phyloP scores from a whole-genome alignment of 2,329 filamentous ascomycete species.

The Botrytis medusae region DNA sequence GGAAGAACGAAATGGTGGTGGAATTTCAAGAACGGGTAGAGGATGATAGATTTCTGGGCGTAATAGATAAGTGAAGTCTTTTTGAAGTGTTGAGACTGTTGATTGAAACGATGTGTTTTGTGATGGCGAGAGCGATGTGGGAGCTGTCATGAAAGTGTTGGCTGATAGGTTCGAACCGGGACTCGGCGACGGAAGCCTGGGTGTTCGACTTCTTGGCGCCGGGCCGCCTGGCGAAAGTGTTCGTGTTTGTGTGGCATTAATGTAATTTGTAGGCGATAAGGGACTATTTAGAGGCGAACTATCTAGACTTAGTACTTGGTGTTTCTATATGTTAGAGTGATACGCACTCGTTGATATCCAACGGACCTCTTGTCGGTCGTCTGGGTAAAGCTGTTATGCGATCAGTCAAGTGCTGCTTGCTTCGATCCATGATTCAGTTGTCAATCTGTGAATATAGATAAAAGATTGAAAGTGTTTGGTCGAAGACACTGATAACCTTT shows the following conservation, averaged over 20 bases:
- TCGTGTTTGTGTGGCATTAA: conserved; percentile 20
- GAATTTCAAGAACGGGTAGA: conserved; percentile 62
- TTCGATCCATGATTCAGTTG: background rate
- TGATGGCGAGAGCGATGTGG: conserved; percentile 32
- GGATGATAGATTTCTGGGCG: conserved; percentile 81
- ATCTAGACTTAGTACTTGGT: conserved; percentile 14
- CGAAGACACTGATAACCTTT: background rate
- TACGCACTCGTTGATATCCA: conserved; percentile 73
- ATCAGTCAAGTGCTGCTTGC: conserved; percentile 1
- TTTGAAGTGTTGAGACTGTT: conserved; percentile 46
- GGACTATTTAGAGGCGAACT: conserved; percentile 26
- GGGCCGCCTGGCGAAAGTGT: conserved; percentile 8
- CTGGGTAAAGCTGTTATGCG: conserved; percentile 46
- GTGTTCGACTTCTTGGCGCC: conserved; percentile 21
- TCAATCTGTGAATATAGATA: background rate
- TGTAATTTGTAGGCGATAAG: conserved; percentile 19
- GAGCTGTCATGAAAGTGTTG: conserved; percentile 33
- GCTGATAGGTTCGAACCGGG: conserved; percentile 35
- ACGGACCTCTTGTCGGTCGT: conserved; percentile 73
- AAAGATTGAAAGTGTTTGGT: background rate
- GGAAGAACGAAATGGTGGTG: conserved; percentile 67
- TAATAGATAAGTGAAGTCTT: conserved; percentile 79
- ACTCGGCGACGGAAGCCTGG: conserved; percentile 33
- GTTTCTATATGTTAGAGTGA: conserved; percentile 9
- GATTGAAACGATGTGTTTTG: conserved; percentile 36